Evolutionary conservation across 2,329 filamentous ascomycete genomes (phyloP).

Genomic region (Pseudopithomyces maydicus): DNA sequence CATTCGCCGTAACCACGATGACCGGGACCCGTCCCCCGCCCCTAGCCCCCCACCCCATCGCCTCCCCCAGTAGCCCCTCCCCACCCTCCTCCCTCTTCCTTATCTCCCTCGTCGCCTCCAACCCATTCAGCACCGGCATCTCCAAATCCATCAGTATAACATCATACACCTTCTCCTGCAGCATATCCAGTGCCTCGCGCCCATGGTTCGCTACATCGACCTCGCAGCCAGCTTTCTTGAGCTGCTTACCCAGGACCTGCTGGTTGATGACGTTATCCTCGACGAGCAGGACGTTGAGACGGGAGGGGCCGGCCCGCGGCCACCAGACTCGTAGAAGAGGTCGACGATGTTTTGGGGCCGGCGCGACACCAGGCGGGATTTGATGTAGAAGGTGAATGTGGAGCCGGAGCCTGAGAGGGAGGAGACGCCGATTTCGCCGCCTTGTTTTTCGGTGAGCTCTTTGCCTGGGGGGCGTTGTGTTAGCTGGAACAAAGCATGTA

Average conservation of each 20-base stretch:
- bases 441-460: constrained; percentile 51
- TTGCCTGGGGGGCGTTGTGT: constrained; percentile 26
- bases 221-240: constrained; percentile 38
- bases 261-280: constrained; percentile 50
- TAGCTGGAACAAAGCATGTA: not conserved
- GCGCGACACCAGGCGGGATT: constrained; percentile 31
- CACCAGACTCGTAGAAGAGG: constrained; percentile 12
- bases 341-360: constrained; percentile 14
- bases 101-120: constrained; percentile 52
- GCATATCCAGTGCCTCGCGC: constrained; percentile 40
- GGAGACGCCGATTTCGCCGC: constrained; percentile 53
- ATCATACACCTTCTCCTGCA: constrained; percentile 37
- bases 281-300: constrained; percentile 40
- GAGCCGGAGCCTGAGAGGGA: constrained; percentile 43
- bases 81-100: constrained; percentile 51
- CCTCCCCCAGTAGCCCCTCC: constrained; percentile 19
- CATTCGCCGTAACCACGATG: constrained; percentile 47
- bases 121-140: constrained; percentile 60
- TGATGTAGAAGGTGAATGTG: constrained; percentile 54
- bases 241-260: constrained; percentile 41
- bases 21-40: constrained; percentile 30
- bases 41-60: constrained; percentile 27
- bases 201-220: constrained; percentile 43
- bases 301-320: constrained; percentile 7
- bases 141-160: constrained; percentile 56